These are phyloP conservation scores for Stentor coeruleus DNA, from an alignment of 73 alveolate genomes.

Conservation along the genomic window DNA sequence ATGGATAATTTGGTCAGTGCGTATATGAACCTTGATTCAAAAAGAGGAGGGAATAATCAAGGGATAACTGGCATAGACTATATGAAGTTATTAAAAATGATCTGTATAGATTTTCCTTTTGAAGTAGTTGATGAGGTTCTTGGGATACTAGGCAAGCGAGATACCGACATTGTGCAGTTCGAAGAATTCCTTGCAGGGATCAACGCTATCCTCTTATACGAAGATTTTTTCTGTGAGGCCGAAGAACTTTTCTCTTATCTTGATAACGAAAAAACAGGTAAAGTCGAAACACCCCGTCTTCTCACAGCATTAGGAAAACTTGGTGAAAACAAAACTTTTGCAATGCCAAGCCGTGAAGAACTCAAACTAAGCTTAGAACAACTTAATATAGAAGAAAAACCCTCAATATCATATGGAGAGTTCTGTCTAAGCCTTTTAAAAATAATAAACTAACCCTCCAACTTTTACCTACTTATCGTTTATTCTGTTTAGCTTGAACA, in stretches of 20 bases:
- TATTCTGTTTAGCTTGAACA: slow-evolving; percentile 17
- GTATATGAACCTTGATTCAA: slow-evolving; percentile 41
- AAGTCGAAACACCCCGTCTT: slow-evolving; percentile 14
- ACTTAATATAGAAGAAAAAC: background rate
- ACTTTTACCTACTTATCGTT: background rate
- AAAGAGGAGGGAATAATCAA: slow-evolving; percentile 39
- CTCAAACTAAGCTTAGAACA: background rate
- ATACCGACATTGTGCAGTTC: slow-evolving; percentile 54
- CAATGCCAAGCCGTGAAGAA: background rate
- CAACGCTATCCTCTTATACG: slow-evolving; percentile 48
- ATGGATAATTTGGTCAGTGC: slow-evolving; percentile 62
- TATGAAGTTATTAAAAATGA: slow-evolving; percentile 57
- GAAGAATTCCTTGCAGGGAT: slow-evolving; percentile 62
- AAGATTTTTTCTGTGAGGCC: slow-evolving; percentile 54
- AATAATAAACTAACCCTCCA: background rate
- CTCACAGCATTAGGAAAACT: background rate
- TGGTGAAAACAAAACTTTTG: background rate
- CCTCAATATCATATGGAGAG: background rate
- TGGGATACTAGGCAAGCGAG: slow-evolving; percentile 47
- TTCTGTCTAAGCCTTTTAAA: background rate
- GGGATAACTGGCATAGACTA: slow-evolving; percentile 60
- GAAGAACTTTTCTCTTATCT: slow-evolving; percentile 47
- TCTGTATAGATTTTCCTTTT: slow-evolving; percentile 64
- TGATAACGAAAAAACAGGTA: slow-evolving; percentile 45
- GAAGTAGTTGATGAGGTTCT: slow-evolving; percentile 53